Conservation (phyloP, 306 rosid species). For the Fragaria ananassa region DNA sequence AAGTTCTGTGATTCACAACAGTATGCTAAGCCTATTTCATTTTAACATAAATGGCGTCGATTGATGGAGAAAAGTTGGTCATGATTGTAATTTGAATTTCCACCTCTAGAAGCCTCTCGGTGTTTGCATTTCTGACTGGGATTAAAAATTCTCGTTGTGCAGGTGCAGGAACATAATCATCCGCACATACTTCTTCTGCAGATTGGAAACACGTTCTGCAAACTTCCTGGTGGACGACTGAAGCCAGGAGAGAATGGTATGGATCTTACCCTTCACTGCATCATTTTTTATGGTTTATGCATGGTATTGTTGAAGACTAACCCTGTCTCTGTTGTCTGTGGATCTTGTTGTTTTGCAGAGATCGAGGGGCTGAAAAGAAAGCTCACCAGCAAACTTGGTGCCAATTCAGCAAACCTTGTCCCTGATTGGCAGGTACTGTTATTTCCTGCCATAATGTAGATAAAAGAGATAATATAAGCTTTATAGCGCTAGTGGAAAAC, state of each 20-base stretch:
- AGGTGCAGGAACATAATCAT: conserved; percentile 99
- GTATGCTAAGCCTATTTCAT: too few relatives aligned
- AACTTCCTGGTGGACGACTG: conserved; percentile 98
- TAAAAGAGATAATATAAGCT: conserved; percentile 6
- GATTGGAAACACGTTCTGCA: conserved; percentile 97
- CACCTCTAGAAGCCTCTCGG: too few relatives aligned
- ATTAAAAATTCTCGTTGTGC: conserved; percentile 26
- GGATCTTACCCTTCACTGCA: conserved; percentile 10
- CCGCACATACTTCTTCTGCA: conserved; percentile 97
- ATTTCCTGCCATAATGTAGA: not conserved
- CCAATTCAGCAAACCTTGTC: conserved; percentile 70
- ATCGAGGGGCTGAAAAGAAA: conserved; percentile 92
- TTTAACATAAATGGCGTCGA: too few relatives aligned
- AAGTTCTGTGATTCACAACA: too few relatives aligned
- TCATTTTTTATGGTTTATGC: not conserved
- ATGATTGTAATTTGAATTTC: too few relatives aligned
- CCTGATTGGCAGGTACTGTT: conserved; percentile 90
- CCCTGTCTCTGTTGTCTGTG: conserved; percentile 5
- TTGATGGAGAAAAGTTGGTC: too few relatives aligned
- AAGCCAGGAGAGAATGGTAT: conserved; percentile 98
- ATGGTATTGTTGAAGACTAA: not conserved
- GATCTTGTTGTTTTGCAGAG: conserved; percentile 42
- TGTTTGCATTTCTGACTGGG: conserved; percentile 13
- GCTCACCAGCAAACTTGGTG: conserved; percentile 97
- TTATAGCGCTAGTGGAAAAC: not conserved